Conservation (phyloP, 2,329 filamentous ascomycete genomes). For the Colletotrichum sp. region DNA sequence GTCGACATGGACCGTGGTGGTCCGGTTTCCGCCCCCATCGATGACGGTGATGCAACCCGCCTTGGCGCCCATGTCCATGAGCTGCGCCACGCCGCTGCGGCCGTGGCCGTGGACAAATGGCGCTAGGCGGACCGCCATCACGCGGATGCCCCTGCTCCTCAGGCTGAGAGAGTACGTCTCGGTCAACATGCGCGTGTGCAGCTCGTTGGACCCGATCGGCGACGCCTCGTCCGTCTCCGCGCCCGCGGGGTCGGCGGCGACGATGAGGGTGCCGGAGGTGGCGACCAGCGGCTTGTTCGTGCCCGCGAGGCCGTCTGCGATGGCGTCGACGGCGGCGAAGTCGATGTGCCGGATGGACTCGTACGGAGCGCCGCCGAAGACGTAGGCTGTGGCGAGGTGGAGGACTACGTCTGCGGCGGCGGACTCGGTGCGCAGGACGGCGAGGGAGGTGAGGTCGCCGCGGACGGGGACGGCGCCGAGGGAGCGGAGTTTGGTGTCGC, state of each 20-base stretch:
- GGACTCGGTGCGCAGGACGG: constrained; percentile 41
- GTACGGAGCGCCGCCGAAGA: constrained; percentile 32
- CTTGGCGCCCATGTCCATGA: background rate
- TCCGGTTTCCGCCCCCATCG: background rate
- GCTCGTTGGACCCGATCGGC: constrained; percentile 18
- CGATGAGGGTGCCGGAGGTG: constrained; percentile 34
- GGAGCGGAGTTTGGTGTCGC: constrained; percentile 37
- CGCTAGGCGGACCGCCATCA: background rate
- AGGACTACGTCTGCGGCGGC: constrained; percentile 47
- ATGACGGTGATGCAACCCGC: background rate
- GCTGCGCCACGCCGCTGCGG: background rate
- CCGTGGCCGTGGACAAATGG: background rate
- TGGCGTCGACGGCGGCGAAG: constrained; percentile 38
- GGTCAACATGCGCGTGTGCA: background rate
- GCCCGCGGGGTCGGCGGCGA: constrained; percentile 27
- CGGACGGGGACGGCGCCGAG: constrained; percentile 44
- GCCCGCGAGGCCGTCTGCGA: constrained; percentile 25
- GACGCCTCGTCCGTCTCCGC: constrained; percentile 30
- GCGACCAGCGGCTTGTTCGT: constrained; percentile 29
- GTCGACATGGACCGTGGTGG: background rate
- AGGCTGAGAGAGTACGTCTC: background rate
- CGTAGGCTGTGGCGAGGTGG: constrained; percentile 42
- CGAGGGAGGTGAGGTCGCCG: constrained; percentile 42
- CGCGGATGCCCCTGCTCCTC: background rate
- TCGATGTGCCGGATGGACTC: constrained; percentile 31